A percentile compares a stretch with the other conserved stretches of the same genome.
Conservation (phyloP, 164 flowering plant genomes). For the Paratinospora sagittata region DNA sequence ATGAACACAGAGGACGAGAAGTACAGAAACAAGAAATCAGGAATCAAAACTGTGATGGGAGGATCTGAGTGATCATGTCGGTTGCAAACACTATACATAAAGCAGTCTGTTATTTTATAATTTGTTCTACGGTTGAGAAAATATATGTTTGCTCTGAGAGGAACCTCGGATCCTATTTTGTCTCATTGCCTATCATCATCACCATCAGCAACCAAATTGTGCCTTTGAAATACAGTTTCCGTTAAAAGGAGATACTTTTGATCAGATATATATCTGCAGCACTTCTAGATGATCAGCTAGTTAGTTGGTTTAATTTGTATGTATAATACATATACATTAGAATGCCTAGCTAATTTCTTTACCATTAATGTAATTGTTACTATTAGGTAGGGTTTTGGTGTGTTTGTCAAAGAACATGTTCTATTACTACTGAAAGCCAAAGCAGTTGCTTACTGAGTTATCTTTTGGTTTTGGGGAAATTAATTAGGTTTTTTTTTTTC, state of each 20-base stretch:
- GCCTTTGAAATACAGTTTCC: conserved; percentile 5
- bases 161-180: conserved; percentile 80
- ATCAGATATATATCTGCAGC: conserved; percentile 6
- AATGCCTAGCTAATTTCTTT: neutral
- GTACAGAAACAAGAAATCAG: no score
- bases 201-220: conserved; percentile 1
- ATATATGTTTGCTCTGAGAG: conserved; percentile 69
- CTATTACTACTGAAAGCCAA: neutral
- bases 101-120: conserved; percentile 32
- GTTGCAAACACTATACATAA: conserved; percentile 35
- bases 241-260: neutral
- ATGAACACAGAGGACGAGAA: no score
- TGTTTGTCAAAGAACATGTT: neutral
- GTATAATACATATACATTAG: neutral
- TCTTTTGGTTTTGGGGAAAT: neutral
- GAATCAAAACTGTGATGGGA: no score
- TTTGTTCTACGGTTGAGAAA: conserved; percentile 23
- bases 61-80: conserved; percentile 85
- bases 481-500: no score
- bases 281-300: neutral
- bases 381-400: neutral
- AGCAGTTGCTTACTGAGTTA: neutral
- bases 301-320: neutral
- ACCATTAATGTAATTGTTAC: neutral
- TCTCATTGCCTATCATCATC: conserved; percentile 17